Evolutionary conservation across 202 grass and related monocot species (phyloP).

Genomic region (Carex sylvatica): DNA sequence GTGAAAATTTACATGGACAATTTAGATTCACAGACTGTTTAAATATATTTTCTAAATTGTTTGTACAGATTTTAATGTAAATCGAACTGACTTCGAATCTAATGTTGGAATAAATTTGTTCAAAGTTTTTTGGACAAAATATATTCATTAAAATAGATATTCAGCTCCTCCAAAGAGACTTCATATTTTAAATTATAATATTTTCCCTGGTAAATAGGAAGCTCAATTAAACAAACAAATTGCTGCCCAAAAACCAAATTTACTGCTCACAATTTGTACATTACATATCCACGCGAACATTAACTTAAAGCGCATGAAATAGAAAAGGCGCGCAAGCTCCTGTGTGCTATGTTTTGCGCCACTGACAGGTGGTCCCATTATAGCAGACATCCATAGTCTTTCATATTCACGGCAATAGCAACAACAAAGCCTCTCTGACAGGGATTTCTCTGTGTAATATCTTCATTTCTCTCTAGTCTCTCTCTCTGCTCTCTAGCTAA

Average conservation of each 20-base stretch:
- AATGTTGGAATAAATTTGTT: too few relatives aligned
- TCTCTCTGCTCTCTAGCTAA: not conserved
- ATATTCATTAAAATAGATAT: too few relatives aligned
- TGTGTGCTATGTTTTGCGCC: not conserved
- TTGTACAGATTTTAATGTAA: too few relatives aligned
- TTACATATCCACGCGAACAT: not conserved
- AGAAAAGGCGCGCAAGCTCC: not conserved
- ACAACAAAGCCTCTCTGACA: not conserved
- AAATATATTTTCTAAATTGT: too few relatives aligned
- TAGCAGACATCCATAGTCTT: not conserved
- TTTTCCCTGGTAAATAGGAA: not conserved
- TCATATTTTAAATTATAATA: not conserved
- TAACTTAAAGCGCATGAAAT: not conserved
- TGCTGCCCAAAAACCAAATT: not conserved
- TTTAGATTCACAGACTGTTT: too few relatives aligned
- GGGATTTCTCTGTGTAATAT: not conserved
- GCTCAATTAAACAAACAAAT: not conserved
- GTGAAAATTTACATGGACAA: too few relatives aligned
- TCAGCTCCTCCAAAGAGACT: not conserved
- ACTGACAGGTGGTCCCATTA: constrained; percentile 18
- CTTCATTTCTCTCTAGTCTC: too few relatives aligned
- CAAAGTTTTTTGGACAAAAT: too few relatives aligned
- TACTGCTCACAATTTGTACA: not conserved
- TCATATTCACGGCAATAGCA: too few relatives aligned
- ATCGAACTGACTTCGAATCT: too few relatives aligned